These are phyloP conservation scores for Globisporangium radiosum DNA, from an alignment of 352 stramenopile species.

Conservation along the genomic window DNA sequence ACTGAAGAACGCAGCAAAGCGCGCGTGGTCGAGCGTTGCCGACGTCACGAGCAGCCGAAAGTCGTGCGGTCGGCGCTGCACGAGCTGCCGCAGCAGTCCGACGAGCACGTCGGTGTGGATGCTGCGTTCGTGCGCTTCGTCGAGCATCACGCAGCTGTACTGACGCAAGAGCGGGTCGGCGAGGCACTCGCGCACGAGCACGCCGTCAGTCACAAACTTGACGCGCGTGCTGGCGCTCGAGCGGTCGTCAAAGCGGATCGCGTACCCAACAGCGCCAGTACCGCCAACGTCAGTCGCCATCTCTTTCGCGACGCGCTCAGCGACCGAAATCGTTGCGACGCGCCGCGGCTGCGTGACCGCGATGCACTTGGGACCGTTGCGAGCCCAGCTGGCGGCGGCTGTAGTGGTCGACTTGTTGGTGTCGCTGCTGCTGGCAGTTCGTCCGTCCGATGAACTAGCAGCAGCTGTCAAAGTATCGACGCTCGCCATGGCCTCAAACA, in stretches of 20 bases:
- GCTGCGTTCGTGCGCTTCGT: conserved; percentile 97
- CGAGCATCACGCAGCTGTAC: conserved; percentile 91
- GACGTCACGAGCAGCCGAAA: conserved; percentile 94
- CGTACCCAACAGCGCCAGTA: conserved; percentile 85
- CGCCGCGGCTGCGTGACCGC: conserved; percentile 91
- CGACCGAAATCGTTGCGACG: conserved; percentile 97
- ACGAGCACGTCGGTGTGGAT: conserved; percentile 99
- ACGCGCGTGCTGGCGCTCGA: conserved; percentile 48
- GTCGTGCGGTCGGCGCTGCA: conserved; percentile 50
- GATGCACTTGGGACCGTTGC: conserved; percentile 22
- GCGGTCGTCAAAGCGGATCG: conserved; percentile 97
- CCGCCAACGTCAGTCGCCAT: conserved; percentile 68
- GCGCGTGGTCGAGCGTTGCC: conserved; percentile 84
- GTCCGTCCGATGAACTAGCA: no score
- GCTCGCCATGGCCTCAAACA: conserved; percentile 26
- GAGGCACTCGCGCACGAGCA: conserved; percentile 79
- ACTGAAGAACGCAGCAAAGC: conserved; percentile 87
- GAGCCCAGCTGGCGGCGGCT: background rate
- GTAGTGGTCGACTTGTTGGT: conserved; percentile 1
- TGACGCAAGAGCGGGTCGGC: conserved; percentile 57
- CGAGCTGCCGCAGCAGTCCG: conserved; percentile 85
- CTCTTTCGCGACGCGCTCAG: conserved; percentile 95
- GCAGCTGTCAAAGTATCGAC: no score
- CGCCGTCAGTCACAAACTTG: conserved; percentile 83
- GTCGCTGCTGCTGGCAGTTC: no score